phyloP scores from a whole-genome alignment of 2,329 filamentous ascomycete species.

The Calonectria pseudoreteaudii region DNA sequence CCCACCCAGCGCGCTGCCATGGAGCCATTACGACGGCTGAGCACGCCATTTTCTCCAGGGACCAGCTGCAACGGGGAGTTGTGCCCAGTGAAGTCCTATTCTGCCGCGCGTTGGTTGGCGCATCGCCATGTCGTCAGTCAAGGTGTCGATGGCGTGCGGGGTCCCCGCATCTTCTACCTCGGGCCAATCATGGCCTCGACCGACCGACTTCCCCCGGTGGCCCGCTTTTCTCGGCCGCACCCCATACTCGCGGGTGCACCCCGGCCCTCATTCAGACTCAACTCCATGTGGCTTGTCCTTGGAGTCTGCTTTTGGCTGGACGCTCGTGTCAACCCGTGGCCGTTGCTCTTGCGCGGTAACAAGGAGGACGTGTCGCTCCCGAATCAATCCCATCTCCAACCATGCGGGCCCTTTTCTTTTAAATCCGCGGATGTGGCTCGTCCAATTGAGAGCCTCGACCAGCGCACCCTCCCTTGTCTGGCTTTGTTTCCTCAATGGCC shows the following conservation, averaged over 20 bases:
- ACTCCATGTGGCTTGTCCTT: neutral
- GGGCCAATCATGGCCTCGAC: constrained; percentile 23
- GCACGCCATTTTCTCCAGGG: constrained; percentile 34
- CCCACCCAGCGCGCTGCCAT: neutral
- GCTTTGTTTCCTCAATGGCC: neutral
- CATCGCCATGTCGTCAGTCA: constrained; percentile 32
- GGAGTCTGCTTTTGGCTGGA: neutral
- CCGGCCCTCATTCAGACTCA: constrained; percentile 12
- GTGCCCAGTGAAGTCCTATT: constrained; percentile 36
- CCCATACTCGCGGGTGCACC: constrained; percentile 28
- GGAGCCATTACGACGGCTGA: constrained; percentile 4
- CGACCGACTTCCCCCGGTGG: constrained; percentile 32
- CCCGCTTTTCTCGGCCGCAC: constrained; percentile 13
- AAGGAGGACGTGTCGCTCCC: neutral
- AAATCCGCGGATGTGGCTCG: neutral
- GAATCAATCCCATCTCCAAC: neutral
- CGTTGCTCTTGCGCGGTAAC: neutral
- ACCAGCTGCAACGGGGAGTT: constrained; percentile 6
- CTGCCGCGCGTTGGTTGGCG: constrained; percentile 23
- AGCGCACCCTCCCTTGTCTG: constrained; percentile 6
- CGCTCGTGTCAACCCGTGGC: neutral
- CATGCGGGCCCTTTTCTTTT: neutral
- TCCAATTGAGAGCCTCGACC: neutral
- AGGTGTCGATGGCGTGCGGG: constrained; percentile 41
- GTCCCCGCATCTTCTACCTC: constrained; percentile 31